Base-by-base conservation (phyloP, 768 basidiomycete species). In the Leccinellum luteum region DNA sequence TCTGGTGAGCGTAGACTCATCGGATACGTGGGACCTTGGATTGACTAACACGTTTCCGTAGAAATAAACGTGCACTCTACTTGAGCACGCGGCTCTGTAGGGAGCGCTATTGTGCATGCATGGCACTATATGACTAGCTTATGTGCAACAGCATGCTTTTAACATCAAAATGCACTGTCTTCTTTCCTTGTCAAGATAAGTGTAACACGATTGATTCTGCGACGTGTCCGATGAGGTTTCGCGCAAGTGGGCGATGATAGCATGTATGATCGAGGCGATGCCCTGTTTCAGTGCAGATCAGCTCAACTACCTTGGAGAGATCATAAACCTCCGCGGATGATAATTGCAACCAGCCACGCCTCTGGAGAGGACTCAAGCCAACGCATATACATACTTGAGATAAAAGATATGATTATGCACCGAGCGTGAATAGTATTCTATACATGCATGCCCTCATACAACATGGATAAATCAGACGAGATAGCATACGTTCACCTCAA, bases 1-100 rank as follows among this genome's bases (percentile, higher is more conserved):
- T 79, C 77, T 92, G 75, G 91, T 93, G 70, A 64, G 89, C 79
- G 38, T 34, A 15, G 6, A n/a, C 1, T 13, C 34, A n/a, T 49
- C 12, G 21, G 43, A 1, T 10, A 4, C 6, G n/a, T 10, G 7
- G 15, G 8, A 6, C 2, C 9, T 19, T 19, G n/a, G 45, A 21
- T 47, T 4, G 32, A 56, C 49, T 60, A 27, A 61, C 27, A 1
- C 17, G 1, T 7, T 41, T 2, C n/a, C 21, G 30, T 51, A 70
- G 69, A 70, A 70, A 70, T 70, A 57, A 69, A 64, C 41, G 64
- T 60, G 27, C 45, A 48, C 25, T 38, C n/a, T 27, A 15, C 48
- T 19, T 50, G 19, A 12, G 41, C 50, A 27, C 34, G 10, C 49
- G 17, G 54, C 58, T 41, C 25, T 25, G 25, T 25, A 25, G 25